Evolutionary conservation across 2,329 filamentous ascomycete genomes (phyloP), one percentile per base, ranked within the genome.

Genomic region (Geoglossum cookeanum): DNA sequence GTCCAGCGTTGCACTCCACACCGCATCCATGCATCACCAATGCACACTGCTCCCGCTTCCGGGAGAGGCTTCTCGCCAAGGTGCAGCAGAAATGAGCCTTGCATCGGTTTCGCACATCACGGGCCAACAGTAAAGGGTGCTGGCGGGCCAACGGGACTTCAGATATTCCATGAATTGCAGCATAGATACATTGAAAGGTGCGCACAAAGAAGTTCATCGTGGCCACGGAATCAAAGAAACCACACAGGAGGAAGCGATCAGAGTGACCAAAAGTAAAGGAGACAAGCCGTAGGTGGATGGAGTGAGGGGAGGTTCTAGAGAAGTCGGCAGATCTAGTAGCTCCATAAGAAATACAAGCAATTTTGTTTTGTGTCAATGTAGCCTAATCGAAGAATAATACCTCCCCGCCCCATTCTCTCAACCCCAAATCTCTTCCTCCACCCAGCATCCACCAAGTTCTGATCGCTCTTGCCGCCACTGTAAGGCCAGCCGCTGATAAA

Each of bases 291-390:
- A 42, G 39, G 48, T 33, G 48, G 27, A 52, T 27, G 13, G 48
- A 33, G 4, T 52, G 22, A 33, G 39, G 22, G 22, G 22, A 22
- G 35, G 35, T 37, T 37, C 29, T 33, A 52, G 48, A 15, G 48
- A 49, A 52, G 27, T 52, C 32, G 48, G 48, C 48, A 52, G 48
- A 33, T 52, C 48, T 52, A 52, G 15, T 42, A 52, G 48, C 48
- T 52, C 48, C 48, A 29, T 52, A 52, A 33, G 48, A 52, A 52
- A 52, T 52, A 52, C 48, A 52, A 33, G 29, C 48, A 52, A 52
- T 52, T 52, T 52, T 33, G 8, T 30, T 52, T 52, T 52, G 11
- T n/a, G 48, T 52, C 48, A 52, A 52, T 32, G 48, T 33, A 52
- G 48, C 48, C 7, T 32, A 33, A 52, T 52, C 48, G 48, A 52